Evolutionary conservation across 1,284 basidiomycete genomes (phyloP).

Genomic region (Hemileia vastatrix): DNA sequence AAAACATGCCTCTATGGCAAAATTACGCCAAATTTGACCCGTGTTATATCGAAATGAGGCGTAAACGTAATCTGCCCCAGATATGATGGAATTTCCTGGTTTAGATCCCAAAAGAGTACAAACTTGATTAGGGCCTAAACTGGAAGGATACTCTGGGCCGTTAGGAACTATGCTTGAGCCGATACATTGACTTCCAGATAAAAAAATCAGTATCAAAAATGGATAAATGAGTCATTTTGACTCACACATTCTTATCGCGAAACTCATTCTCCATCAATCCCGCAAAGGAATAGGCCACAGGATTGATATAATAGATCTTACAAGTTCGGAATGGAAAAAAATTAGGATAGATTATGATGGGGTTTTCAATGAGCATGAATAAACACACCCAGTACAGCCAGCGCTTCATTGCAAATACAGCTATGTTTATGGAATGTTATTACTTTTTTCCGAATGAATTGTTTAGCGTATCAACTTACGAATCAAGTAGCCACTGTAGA

Average conservation of each 20-base stretch:
- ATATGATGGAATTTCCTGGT: conserved; percentile 42
- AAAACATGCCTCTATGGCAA: conserved; percentile 40
- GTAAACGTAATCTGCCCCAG: conserved; percentile 44
- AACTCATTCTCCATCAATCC: conserved; percentile 69
- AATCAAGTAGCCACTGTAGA: conserved; percentile 62
- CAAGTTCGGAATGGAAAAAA: too few relatives aligned
- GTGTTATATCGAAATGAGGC: conserved; percentile 44
- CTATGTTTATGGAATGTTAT: conserved; percentile 29
- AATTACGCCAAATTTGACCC: conserved; percentile 48
- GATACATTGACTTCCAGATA: too few relatives aligned
- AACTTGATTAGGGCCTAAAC: conserved; percentile 46
- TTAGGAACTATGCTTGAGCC: conserved; percentile 42
- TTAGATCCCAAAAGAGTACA: conserved; percentile 44
- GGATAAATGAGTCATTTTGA: too few relatives aligned
- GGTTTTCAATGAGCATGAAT: too few relatives aligned
- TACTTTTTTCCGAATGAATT: too few relatives aligned
- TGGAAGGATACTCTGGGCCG: conserved; percentile 42
- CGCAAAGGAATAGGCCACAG: conserved; percentile 38
- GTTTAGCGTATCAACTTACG: conserved; percentile 56
- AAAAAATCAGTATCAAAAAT: too few relatives aligned
- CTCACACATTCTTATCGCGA: too few relatives aligned
- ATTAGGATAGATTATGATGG: too few relatives aligned
- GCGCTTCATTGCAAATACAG: conserved; percentile 27
- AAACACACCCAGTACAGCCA: conserved; percentile 30
- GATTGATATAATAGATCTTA: conserved; percentile 51